Evolutionary conservation across 495 filamentous ascomycete species (phyloP).

Genomic region (Mytilinidion resinicola): DNA sequence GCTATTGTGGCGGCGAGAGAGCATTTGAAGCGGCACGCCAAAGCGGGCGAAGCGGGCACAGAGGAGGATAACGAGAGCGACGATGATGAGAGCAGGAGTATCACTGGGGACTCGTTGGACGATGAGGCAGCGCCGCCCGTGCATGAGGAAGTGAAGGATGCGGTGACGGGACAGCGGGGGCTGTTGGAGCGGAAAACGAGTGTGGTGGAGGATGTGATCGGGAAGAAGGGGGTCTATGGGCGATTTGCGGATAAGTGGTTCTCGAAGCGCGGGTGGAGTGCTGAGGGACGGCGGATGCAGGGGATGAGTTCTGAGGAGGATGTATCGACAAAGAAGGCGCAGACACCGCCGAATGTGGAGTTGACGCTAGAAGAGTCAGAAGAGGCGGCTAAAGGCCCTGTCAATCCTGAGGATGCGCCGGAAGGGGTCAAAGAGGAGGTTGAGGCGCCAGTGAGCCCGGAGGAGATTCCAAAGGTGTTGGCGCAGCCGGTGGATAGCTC

Average conservation of each 20-base stretch:
- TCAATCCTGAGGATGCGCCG: conserved; percentile 9
- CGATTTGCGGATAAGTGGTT: conserved; percentile 88
- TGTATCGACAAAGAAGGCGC: conserved; percentile 5
- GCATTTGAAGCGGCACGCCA: conserved; percentile 40
- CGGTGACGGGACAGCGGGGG: conserved; percentile 21
- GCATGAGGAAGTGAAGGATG: conserved; percentile 8
- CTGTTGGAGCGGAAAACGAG: conserved; percentile 42
- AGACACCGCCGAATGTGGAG: conserved; percentile 15
- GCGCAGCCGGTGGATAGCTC: conserved; percentile 33
- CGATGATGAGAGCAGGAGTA: conserved; percentile 18
- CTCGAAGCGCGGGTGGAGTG: conserved; percentile 69
- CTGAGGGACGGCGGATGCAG: conserved; percentile 50
- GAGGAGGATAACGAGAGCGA: conserved; percentile 38
- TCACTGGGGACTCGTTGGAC: conserved; percentile 30
- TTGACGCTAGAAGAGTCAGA: conserved; percentile 11
- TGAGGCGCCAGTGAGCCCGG: conserved; percentile 11
- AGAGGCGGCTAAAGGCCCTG: not conserved
- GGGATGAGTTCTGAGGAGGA: conserved; percentile 48
- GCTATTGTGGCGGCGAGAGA: conserved; percentile 61
- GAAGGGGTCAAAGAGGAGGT: conserved; percentile 11
- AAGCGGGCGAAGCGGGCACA: conserved; percentile 25
- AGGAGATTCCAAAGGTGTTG: conserved; percentile 31
- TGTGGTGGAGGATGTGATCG: conserved; percentile 79
- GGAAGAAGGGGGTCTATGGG: conserved; percentile 70
- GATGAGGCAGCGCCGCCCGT: conserved; percentile 16